These are phyloP conservation scores for Liquidambar formosana DNA, from an alignment of 164 flowering plant species.

Conservation along the genomic window DNA sequence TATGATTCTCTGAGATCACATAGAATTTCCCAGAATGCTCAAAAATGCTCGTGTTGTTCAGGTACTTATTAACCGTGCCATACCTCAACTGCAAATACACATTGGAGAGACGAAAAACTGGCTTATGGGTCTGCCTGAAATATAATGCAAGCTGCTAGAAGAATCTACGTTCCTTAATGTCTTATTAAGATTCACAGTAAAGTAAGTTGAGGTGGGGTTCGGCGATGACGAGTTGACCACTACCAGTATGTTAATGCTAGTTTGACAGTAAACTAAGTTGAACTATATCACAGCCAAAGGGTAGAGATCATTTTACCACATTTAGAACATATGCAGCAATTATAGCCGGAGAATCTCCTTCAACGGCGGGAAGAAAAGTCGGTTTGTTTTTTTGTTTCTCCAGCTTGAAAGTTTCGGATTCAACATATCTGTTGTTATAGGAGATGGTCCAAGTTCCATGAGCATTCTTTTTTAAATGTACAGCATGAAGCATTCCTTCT, in stretches of 20 bases:
- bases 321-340: constrained; percentile 42
- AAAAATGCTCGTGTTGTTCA: constrained; percentile 61
- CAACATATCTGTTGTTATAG: constrained; percentile 60
- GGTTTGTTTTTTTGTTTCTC: constrained; percentile 48
- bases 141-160: too few relatives aligned
- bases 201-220: too few relatives aligned
- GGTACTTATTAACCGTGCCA: constrained; percentile 35
- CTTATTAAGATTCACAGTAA: too few relatives aligned
- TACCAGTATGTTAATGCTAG: too few relatives aligned
- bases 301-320: constrained; percentile 16
- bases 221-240: too few relatives aligned
- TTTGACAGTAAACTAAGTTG: too few relatives aligned
- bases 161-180: too few relatives aligned
- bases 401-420: constrained; percentile 47
- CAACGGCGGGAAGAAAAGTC: constrained; percentile 45
- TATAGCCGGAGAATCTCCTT: constrained; percentile 54
- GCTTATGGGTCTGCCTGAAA: too few relatives aligned
- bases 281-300: too few relatives aligned
- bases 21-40: constrained; percentile 58
- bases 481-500: constrained; percentile 73
- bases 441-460: constrained; percentile 32
- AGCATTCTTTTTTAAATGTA: constrained; percentile 37
- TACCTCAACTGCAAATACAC: constrained; percentile 47
- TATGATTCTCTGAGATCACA: constrained; percentile 59
- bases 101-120: neutral